Percentiles rank a stretch among this genome's conserved stretches.
These are phyloP conservation scores for Paxillus ammoniavirescens DNA, from an alignment of 768 basidiomycete genomes.

Conservation along the genomic window DNA sequence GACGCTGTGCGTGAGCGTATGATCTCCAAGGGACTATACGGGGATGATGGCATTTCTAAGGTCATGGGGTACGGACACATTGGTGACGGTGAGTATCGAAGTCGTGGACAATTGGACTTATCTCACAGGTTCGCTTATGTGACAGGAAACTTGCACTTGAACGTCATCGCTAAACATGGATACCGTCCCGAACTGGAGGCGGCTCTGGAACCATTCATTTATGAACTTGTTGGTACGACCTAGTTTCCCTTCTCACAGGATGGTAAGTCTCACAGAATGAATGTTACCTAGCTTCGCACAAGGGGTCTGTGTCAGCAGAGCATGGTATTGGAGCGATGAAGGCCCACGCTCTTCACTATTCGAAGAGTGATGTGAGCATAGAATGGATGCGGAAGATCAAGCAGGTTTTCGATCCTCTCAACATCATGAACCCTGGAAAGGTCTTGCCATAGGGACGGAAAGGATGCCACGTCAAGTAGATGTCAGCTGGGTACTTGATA, in stretches of 20 bases:
- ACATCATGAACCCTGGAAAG: constrained; percentile 93
- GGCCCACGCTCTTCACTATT: constrained; percentile 84
- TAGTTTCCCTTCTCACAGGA: not conserved
- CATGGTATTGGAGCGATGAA: constrained; percentile 98
- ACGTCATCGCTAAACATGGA: constrained; percentile 71
- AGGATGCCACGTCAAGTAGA: not conserved
- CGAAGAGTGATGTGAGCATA: constrained; percentile 77
- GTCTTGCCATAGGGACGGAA: constrained; percentile 42
- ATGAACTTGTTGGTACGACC: constrained; percentile 79
- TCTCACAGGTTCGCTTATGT: not conserved
- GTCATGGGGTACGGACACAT: constrained; percentile 96
- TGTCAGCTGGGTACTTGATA: not conserved
- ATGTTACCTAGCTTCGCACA: constrained; percentile 54
- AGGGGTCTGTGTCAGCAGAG: constrained; percentile 94
- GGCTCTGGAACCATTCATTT: constrained; percentile 92
- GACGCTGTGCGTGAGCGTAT: constrained; percentile 76
- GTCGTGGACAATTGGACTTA: not conserved
- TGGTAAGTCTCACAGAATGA: constrained; percentile 1
- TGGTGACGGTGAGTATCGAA: constrained; percentile 74
- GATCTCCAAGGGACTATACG: constrained; percentile 63
- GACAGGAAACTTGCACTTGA: constrained; percentile 90
- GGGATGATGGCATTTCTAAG: constrained; percentile 72
- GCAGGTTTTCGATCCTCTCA: constrained; percentile 80
- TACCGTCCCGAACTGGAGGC: constrained; percentile 83
- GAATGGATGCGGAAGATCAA: constrained; percentile 91